Conservation (phyloP, 768 basidiomycete genomes). For the Austroboletus eburneus region DNA sequence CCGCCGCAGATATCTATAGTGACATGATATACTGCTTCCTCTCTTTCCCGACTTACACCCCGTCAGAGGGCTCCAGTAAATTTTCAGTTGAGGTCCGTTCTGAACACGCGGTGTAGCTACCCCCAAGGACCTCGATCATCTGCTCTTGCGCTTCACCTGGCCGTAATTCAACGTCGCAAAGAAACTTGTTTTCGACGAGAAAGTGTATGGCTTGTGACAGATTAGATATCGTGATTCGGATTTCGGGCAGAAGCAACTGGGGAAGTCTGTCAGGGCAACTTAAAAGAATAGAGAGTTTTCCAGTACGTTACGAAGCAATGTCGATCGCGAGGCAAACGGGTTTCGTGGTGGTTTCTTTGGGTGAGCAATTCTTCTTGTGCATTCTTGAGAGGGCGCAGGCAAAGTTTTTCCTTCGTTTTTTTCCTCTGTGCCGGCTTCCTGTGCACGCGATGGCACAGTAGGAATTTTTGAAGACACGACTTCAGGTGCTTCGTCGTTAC, state of each 20-base stretch:
- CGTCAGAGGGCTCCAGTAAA: not conserved
- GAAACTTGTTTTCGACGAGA: constrained; percentile 84
- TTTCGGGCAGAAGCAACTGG: constrained; percentile 80
- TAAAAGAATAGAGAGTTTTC: not conserved
- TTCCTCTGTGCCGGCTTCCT: constrained; percentile 7
- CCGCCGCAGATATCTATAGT: not conserved
- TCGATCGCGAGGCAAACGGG: constrained; percentile 64
- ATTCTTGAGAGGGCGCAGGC: constrained; percentile 4
- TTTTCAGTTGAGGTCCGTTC: not conserved
- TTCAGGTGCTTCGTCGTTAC: constrained; percentile 52
- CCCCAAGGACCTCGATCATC: constrained; percentile 57
- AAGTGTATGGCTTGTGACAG: constrained; percentile 91
- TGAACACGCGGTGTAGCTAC: constrained; percentile 11
- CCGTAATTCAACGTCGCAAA: constrained; percentile 71
- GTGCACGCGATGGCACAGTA: constrained; percentile 3
- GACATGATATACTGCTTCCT: not conserved
- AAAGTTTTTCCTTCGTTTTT: constrained; percentile 6
- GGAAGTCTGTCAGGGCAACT: not conserved
- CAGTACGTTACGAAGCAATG: constrained; percentile 75
- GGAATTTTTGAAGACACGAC: constrained; percentile 49
- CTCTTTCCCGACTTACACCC: not conserved
- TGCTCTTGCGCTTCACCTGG: constrained; percentile 70
- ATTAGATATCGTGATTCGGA: constrained; percentile 84
- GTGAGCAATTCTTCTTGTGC: constrained; percentile 30
- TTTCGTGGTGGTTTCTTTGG: constrained; percentile 53